Conservation (phyloP, 2,329 filamentous ascomycete genomes). For the Basipetospora chlamydospora region DNA sequence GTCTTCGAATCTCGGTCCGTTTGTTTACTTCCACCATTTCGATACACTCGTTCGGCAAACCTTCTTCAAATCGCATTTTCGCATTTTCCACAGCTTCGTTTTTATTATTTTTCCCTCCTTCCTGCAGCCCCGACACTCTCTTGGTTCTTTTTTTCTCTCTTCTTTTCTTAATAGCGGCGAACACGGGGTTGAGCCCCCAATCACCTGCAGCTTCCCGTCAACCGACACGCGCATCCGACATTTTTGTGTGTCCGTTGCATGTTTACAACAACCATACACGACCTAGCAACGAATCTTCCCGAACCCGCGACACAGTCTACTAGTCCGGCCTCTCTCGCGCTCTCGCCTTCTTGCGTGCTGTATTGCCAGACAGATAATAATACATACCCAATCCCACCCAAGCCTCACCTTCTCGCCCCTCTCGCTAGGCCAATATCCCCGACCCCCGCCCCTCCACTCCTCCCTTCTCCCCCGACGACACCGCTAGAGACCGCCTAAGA, state of each 20-base stretch:
- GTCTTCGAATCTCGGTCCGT: too few relatives aligned
- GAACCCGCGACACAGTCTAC: too few relatives aligned
- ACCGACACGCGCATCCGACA: slow-evolving; percentile 1
- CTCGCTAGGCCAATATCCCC: not conserved
- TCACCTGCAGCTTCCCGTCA: slow-evolving; percentile 2
- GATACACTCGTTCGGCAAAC: too few relatives aligned
- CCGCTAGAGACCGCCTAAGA: too few relatives aligned
- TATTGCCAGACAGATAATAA: too few relatives aligned
- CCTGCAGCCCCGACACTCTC: too few relatives aligned
- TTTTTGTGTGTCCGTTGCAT: not conserved
- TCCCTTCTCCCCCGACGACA: too few relatives aligned
- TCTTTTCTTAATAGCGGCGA: too few relatives aligned
- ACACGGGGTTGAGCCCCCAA: not conserved
- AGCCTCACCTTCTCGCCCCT: not conserved
- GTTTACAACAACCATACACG: slow-evolving; percentile 1
- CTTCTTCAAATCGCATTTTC: too few relatives aligned
- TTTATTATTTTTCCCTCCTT: not conserved
- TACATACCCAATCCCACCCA: slow-evolving; percentile 1
- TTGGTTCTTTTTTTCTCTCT: not conserved
- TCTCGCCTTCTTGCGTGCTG: not conserved
- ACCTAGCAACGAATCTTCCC: too few relatives aligned
- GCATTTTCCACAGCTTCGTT: not conserved
- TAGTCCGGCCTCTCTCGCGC: too few relatives aligned
- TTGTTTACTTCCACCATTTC: not conserved
- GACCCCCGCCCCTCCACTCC: too few relatives aligned